phyloP scores from a whole-genome alignment of 225 moss, liverwort and hornwort genomes.

The Bryum argenteum region DNA sequence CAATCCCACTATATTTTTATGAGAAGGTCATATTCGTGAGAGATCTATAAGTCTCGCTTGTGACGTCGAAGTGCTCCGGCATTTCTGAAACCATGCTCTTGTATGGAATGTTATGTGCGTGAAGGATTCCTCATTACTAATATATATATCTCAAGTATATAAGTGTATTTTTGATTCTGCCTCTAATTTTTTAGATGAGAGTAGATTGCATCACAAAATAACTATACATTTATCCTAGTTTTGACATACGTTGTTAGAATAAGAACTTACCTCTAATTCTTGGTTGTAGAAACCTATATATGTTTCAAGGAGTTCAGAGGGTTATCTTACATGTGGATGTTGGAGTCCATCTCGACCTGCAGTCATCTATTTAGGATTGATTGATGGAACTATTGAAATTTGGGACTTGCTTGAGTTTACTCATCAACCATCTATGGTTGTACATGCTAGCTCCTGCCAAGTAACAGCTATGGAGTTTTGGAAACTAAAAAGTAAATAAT shows the following conservation, averaged over 20 bases:
- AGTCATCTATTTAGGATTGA: conserved; percentile 72
- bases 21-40: too few species aligned
- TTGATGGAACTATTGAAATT: conserved; percentile 88
- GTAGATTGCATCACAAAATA: rapidly evolving
- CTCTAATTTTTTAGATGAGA: too few species aligned
- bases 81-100: too few species aligned
- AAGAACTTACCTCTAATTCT: neutral
- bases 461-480: conserved; percentile 87
- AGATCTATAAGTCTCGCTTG: too few species aligned
- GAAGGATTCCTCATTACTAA: too few species aligned
- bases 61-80: too few species aligned
- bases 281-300: conserved; percentile 67
- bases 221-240: rapidly evolving
- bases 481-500: conserved; percentile 42
- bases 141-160: too few species aligned
- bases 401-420: conserved; percentile 90
- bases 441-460: conserved; percentile 76
- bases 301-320: conserved; percentile 73
- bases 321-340: conserved; percentile 80
- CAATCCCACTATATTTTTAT: too few species aligned
- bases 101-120: too few species aligned
- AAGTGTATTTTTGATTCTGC: too few species aligned
- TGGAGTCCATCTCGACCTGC: conserved; percentile 96
- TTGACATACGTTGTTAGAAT: rapidly evolving
- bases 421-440: conserved; percentile 84